Percentiles rank a stretch among this genome's conserved stretches.
These are phyloP conservation scores for Dillenia turbinata DNA, from an alignment of 164 flowering plant genomes.

Conservation along the genomic window DNA sequence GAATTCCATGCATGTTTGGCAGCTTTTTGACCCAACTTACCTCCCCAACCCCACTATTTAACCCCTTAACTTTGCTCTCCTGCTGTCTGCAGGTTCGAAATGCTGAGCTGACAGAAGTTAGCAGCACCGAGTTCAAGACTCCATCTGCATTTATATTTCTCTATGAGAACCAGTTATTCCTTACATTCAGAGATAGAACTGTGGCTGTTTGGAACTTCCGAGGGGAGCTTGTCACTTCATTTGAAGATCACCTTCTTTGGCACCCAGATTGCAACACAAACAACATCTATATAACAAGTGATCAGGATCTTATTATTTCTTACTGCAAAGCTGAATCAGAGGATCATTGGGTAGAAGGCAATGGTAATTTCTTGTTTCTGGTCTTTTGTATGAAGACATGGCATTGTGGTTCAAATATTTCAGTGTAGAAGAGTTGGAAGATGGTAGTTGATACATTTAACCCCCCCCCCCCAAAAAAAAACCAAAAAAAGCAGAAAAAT, in stretches of 20 bases:
- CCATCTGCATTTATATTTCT: conserved; percentile 97
- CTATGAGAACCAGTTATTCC: conserved; percentile 90
- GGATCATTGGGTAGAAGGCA: conserved; percentile 69
- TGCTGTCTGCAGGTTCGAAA: conserved; percentile 58
- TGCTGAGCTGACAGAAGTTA: conserved; percentile 74
- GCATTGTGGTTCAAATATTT: neutral
- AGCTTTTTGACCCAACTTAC: too few relatives aligned
- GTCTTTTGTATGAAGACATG: too few relatives aligned
- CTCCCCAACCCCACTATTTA: too few relatives aligned
- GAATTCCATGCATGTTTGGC: too few relatives aligned
- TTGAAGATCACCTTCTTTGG: conserved; percentile 96
- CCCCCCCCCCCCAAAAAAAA: too few relatives aligned
- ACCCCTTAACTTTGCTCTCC: too few relatives aligned
- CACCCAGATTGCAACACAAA: conserved; percentile 98
- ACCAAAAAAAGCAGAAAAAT: too few relatives aligned
- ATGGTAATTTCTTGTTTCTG: conserved; percentile 36
- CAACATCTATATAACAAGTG: conserved; percentile 96
- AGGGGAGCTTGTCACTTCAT: conserved; percentile 92
- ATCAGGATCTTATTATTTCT: conserved; percentile 97
- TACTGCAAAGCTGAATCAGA: conserved; percentile 96
- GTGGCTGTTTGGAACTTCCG: conserved; percentile 99
- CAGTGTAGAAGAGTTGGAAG: neutral
- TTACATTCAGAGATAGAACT: conserved; percentile 88
- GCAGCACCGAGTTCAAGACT: conserved; percentile 87
- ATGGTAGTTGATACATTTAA: too few relatives aligned